Percentiles rank a stretch among this genome's conserved stretches.
Evolutionary conservation across 176 grass and related monocot genomes (phyloP).

Genomic region (Leersia perrieri): DNA sequence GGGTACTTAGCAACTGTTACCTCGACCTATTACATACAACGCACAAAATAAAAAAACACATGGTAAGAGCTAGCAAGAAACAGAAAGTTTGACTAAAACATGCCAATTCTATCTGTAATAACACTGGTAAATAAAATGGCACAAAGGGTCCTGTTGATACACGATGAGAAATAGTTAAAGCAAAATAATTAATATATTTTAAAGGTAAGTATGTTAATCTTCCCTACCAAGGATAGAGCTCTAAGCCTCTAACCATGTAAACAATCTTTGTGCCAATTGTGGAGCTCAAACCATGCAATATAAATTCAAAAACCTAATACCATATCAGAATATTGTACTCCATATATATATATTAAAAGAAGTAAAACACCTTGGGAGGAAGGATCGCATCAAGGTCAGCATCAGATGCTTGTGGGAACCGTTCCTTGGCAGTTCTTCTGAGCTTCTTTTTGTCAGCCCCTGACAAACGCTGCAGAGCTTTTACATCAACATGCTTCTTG

Average conservation of each 20-base stretch:
- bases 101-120: background rate
- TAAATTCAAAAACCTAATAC: conserved; percentile 2
- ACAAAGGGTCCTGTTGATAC: background rate
- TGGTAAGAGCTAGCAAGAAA: background rate
- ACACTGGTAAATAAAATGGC: background rate
- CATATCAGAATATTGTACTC: background rate
- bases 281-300: background rate
- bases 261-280: background rate
- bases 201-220: background rate
- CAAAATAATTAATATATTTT: background rate
- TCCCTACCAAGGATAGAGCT: background rate
- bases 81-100: background rate
- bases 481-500: conserved; percentile 81
- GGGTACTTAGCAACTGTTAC: conserved; percentile 83
- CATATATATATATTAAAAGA: background rate
- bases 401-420: conserved; percentile 77
- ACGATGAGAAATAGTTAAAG: background rate
- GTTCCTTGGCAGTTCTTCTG: conserved; percentile 75
- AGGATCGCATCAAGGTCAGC: conserved; percentile 74
- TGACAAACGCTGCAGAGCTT: conserved; percentile 76
- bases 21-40: conserved; percentile 53
- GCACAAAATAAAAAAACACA: background rate
- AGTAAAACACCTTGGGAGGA: conserved; percentile 69
- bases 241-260: background rate
- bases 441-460: conserved; percentile 98